A percentile compares a stretch with the other conserved stretches of the same genome.
Conservation (phyloP, 1,284 basidiomycete genomes). For the Puccinia triticina region DNA sequence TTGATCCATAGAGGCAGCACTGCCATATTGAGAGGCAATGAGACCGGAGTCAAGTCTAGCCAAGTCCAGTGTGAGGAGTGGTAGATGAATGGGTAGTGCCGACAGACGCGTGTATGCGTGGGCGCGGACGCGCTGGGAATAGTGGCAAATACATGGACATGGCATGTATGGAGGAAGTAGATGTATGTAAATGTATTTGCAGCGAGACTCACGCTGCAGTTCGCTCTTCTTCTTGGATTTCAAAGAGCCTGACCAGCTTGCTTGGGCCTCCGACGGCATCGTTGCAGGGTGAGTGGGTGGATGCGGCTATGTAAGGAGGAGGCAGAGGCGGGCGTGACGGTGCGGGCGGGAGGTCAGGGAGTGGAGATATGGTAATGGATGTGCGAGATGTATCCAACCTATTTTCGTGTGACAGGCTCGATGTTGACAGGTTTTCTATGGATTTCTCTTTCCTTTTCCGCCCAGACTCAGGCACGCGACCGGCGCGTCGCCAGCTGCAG, state of each 20-base stretch:
- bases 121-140: neutral
- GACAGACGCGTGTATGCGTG: slow-evolving; percentile 39
- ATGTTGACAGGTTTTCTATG: no score
- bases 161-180: neutral
- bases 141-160: neutral
- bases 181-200: neutral
- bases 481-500: no score
- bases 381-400: no score
- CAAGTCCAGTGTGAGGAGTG: no score
- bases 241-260: slow-evolving; percentile 44
- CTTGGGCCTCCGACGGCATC: slow-evolving; percentile 20
- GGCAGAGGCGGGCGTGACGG: neutral
- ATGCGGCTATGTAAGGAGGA: neutral
- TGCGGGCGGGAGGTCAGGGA: neutral
- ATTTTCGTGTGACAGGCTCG: no score
- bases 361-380: no score
- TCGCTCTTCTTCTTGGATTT: slow-evolving; percentile 47
- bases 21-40: no score
- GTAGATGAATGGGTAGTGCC: no score
- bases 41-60: no score
- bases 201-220: slow-evolving; percentile 36
- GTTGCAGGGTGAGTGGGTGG: neutral
- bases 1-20: neutral
- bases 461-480: no score
- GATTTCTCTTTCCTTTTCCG: no score